Evolutionary conservation across 176 grass and related monocot species (phyloP), one percentile per base, ranked within the genome.

Genomic region (Panicum miliaceum): DNA sequence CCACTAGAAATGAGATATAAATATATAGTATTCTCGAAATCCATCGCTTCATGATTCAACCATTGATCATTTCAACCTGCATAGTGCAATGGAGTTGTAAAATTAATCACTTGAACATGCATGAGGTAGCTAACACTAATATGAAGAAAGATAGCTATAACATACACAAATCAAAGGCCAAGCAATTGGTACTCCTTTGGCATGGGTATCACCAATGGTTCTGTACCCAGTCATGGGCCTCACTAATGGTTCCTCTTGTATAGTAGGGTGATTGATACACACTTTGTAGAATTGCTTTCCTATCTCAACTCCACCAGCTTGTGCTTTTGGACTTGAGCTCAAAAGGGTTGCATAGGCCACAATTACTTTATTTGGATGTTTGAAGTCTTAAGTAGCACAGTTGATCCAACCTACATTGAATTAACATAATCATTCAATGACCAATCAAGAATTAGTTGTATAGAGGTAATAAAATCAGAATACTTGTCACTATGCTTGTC

Each of bases 111-210:
- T 20, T 23, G 0, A 46, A 71, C 38, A 20, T 46, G 11, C 68
- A 14, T 8, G 18, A 18, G 19, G 13, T 14, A 45, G 37, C 19
- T 46, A 56, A 8, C 53, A 54, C 6, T 14, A 52, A 52, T 18
- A 8, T 71, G 12, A 1, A 16, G 4, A 46, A 71, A 48, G 11
- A 0, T 25, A 48, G 5, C 2, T 47, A 4, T 45, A 29, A 48
- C 68, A 16, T 71, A 71, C 68, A 71, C 36, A 70, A 43, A 45
- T 26, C 2, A 20, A 45, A 70, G 67, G 67, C 67, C 38, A 64
- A 3, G 62, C 67, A 46, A 70, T 45, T 11, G 36, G 8, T 42
- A 7, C 10, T 70, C 67, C 38, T 68, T 68, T 68, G 64, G 64
- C 1, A 43, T 23, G 36, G 2, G 67, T 22, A 46, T 70, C 67